A percentile compares a stretch with the other conserved stretches of the same genome.
Evolutionary conservation across 2,329 filamentous ascomycete genomes (phyloP).

Genomic region (Fusarium albidum): DNA sequence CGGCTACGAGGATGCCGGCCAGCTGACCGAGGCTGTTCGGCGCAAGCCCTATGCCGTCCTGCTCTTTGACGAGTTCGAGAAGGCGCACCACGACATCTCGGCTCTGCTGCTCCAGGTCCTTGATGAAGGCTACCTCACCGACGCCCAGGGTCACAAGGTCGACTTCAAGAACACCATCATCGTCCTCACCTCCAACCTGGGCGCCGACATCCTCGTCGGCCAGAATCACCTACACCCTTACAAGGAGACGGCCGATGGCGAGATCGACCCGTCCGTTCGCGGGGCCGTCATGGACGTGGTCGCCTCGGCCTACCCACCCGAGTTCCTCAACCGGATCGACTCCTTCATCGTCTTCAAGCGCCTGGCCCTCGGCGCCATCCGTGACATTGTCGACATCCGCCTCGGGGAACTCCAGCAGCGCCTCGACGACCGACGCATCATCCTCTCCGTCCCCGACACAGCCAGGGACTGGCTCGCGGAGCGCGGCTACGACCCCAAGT

Average conservation of each 20-base stretch:
- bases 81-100: constrained; percentile 94
- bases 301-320: constrained; percentile 77
- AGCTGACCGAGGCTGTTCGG: constrained; percentile 93
- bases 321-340: constrained; percentile 96
- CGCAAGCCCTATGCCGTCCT: constrained; percentile 95
- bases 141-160: constrained; percentile 94
- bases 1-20: constrained; percentile 95
- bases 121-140: constrained; percentile 95
- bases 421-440: constrained; percentile 86
- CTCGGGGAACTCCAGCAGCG: constrained; percentile 83
- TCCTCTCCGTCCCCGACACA: constrained; percentile 72
- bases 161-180: constrained; percentile 98
- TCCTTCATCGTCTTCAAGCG: constrained; percentile 97
- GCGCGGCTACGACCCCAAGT: constrained; percentile 88
- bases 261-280: constrained; percentile 77
- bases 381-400: constrained; percentile 94
- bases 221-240: constrained; percentile 71
- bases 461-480: constrained; percentile 89
- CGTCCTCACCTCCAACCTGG: constrained; percentile 94
- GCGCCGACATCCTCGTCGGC: constrained; percentile 88
- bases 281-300: constrained; percentile 90
- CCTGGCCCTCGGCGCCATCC: constrained; percentile 77
- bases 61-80: constrained; percentile 97
- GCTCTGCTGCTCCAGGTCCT: constrained; percentile 91
- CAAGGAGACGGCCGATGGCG: constrained; percentile 68